phyloP scores from a whole-genome alignment of 306 rosid genomes.

The Astragalus membranaceus region DNA sequence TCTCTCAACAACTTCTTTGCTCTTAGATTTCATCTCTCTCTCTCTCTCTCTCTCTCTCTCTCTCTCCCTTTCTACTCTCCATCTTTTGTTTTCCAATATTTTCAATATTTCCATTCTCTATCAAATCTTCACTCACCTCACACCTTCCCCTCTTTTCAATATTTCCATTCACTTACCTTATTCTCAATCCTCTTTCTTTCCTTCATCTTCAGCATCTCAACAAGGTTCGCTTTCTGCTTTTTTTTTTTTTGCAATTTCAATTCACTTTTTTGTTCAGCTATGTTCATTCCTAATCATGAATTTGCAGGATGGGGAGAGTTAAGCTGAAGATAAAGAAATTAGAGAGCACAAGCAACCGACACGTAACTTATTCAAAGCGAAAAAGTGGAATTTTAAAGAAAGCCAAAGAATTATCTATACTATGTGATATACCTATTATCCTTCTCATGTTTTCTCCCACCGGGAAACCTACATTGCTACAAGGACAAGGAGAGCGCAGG shows the following conservation, averaged over 20 bases:
- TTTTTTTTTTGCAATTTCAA: not conserved
- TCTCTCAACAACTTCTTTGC: conserved; percentile 20
- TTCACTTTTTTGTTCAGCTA: not conserved
- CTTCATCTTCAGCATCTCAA: not conserved
- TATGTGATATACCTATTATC: conserved; percentile 57
- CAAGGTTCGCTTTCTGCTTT: conserved; percentile 10
- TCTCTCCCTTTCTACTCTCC: too few relatives aligned
- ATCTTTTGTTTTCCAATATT: too few relatives aligned
- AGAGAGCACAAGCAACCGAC: conserved; percentile 64
- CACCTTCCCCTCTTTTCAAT: conserved; percentile 12
- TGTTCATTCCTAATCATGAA: not conserved
- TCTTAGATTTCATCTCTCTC: conserved; percentile 13
- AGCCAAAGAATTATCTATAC: conserved; percentile 64
- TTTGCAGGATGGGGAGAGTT: conserved; percentile 79
- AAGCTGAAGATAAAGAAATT: conserved; percentile 74
- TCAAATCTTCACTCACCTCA: not conserved
- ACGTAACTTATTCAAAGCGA: conserved; percentile 65
- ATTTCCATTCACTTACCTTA: not conserved
- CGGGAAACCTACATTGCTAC: conserved; percentile 52
- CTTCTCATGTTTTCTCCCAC: conserved; percentile 90
- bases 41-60: too few relatives aligned
- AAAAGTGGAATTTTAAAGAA: conserved; percentile 70
- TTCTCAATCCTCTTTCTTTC: not conserved
- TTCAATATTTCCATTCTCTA: too few relatives aligned
- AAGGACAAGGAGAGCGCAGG: conserved; percentile 76